A percentile compares a stretch with the other conserved stretches of the same genome.
Conservation (phyloP, 2,329 filamentous ascomycete species). For the Sporothrix pallida region DNA sequence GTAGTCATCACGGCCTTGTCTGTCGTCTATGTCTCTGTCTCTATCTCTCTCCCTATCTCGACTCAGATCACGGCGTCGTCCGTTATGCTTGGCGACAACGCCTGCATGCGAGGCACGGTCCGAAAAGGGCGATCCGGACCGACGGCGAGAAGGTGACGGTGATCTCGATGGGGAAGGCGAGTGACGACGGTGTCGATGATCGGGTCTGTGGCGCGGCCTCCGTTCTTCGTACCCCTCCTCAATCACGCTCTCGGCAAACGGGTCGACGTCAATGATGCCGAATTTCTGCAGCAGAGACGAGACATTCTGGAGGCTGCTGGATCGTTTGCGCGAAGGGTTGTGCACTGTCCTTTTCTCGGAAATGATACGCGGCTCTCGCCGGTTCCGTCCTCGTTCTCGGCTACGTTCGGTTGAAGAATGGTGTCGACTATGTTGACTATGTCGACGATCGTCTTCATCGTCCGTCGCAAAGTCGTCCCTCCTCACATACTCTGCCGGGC, state of each 20-base stretch:
- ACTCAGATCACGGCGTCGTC: not conserved
- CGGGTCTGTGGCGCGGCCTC: not conserved
- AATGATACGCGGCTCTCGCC: not conserved
- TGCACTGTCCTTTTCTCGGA: not conserved
- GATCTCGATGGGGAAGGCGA: not conserved
- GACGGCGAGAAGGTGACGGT: not conserved
- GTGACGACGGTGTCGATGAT: not conserved
- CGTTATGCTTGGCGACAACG: not conserved
- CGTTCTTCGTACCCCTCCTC: not conserved
- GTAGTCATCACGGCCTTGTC: not conserved
- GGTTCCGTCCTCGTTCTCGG: not conserved
- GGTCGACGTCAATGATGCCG: constrained; percentile 3
- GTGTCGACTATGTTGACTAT: not conserved
- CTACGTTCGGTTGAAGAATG: too few relatives aligned
- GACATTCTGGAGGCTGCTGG: not conserved
- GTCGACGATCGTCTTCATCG: not conserved
- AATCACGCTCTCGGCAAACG: not conserved
- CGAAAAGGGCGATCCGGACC: not conserved
- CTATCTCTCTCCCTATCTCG: not conserved
- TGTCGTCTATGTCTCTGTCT: not conserved
- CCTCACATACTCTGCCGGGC: not conserved
- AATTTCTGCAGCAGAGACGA: not conserved
- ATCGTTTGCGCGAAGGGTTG: not conserved
- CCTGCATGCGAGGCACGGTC: not conserved
- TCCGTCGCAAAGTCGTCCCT: not conserved